These are phyloP conservation scores for Exophiala oligosperma DNA, from an alignment of 2,329 filamentous ascomycete genomes.

Conservation along the genomic window DNA sequence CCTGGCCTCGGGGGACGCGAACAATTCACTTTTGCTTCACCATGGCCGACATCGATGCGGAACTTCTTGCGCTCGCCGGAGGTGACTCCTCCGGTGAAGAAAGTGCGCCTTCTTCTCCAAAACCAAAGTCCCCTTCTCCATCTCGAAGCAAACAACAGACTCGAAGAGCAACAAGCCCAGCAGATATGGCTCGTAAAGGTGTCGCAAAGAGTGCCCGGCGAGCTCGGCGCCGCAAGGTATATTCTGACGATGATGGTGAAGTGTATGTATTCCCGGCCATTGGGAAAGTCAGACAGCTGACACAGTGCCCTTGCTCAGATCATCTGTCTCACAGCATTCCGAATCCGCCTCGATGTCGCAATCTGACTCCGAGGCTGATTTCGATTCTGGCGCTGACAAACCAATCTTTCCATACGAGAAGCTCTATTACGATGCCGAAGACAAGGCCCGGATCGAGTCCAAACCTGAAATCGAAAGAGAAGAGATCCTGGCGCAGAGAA, in stretches of 20 bases:
- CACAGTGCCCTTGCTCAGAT: constrained; percentile 50
- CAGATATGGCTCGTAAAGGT: constrained; percentile 50
- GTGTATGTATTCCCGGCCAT: constrained; percentile 53
- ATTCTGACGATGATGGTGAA: constrained; percentile 76
- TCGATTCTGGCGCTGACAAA: constrained; percentile 48
- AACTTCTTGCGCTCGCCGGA: constrained; percentile 88
- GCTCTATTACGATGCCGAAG: constrained; percentile 71
- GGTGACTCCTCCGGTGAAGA: constrained; percentile 62
- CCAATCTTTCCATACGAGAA: constrained; percentile 81
- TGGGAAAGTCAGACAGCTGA: neutral
- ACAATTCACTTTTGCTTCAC: constrained; percentile 16
- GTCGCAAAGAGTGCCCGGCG: constrained; percentile 46
- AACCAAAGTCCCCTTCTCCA: constrained; percentile 58
- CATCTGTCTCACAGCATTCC: constrained; percentile 70
- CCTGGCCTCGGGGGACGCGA: neutral
- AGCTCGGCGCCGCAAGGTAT: constrained; percentile 49
- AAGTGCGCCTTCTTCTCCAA: constrained; percentile 54
- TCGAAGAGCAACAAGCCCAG: constrained; percentile 44
- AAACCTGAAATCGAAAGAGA: constrained; percentile 92
- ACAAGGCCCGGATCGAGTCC: constrained; percentile 76
- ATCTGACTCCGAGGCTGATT: constrained; percentile 75
- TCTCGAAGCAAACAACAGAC: constrained; percentile 44
- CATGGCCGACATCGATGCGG: constrained; percentile 91
- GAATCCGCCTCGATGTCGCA: constrained; percentile 87
- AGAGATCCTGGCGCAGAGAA: constrained; percentile 82